phyloP scores from a whole-genome alignment of 805 yeast genomes.

The Yamadazyma akitaensis region DNA sequence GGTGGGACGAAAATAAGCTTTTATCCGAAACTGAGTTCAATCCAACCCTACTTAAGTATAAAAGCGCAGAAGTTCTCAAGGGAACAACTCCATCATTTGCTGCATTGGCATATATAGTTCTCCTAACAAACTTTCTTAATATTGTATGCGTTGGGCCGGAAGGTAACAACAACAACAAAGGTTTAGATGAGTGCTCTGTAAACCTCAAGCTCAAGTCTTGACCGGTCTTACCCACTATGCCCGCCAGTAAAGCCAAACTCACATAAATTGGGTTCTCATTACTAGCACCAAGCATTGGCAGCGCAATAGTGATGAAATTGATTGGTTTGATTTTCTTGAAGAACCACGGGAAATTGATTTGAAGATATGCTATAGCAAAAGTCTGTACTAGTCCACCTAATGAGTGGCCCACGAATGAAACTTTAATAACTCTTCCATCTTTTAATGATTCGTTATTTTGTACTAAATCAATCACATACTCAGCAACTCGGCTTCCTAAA shows the following conservation, averaged over 20 bases:
- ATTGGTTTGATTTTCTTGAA: conserved; percentile 66
- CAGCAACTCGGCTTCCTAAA: conserved; percentile 78
- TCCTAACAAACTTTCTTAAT: conserved; percentile 57
- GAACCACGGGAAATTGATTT: conserved; percentile 64
- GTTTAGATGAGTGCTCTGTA: conserved; percentile 45
- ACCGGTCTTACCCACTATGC: conserved; percentile 90
- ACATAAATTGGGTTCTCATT: conserved; percentile 86
- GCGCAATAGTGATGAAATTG: conserved; percentile 78
- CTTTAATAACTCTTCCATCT: conserved; percentile 45
- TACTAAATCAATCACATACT: conserved; percentile 58
- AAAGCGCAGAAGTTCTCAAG: conserved; percentile 78
- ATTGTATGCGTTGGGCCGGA: conserved; percentile 66
- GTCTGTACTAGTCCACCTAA: conserved; percentile 91
- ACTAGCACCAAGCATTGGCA: conserved; percentile 85
- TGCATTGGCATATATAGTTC: conserved; percentile 87
- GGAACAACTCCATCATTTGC: conserved; percentile 96
- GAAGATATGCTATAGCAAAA: conserved; percentile 81
- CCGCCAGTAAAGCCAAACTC: conserved; percentile 78
- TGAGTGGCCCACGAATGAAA: conserved; percentile 91
- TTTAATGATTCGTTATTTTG: conserved; percentile 38
- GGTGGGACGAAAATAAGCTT: conserved; percentile 18
- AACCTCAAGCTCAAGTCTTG: conserved; percentile 74
- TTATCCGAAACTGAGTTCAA: conserved; percentile 16
- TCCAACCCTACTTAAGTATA: conserved; percentile 84
- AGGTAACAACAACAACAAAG: conserved; percentile 73